These are phyloP conservation scores for Helicostylum pulchrum DNA, from an alignment of 192 early-diverging fungal species.

Conservation along the genomic window DNA sequence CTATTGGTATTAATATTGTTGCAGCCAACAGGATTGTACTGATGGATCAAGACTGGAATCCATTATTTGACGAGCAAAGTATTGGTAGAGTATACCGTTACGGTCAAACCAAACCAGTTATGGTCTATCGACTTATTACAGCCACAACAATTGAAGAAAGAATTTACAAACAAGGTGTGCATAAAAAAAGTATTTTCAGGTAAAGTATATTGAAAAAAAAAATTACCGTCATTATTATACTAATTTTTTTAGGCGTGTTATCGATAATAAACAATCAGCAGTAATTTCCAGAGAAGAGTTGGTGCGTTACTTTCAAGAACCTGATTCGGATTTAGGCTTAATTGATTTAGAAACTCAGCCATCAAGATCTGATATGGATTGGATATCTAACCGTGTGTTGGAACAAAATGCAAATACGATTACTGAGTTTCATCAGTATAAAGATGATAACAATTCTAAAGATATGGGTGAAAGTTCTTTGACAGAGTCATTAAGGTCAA, in stretches of 20 bases:
- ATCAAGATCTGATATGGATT: too few relatives aligned
- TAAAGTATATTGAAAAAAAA: not conserved
- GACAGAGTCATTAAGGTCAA: too few relatives aligned
- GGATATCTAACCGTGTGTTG: too few relatives aligned
- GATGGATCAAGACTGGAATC: slow-evolving; percentile 79
- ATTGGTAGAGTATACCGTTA: slow-evolving; percentile 67
- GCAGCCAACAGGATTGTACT: slow-evolving; percentile 71
- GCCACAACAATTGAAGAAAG: slow-evolving; percentile 57
- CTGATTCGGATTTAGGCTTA: too few relatives aligned
- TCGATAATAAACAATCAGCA: slow-evolving; percentile 6
- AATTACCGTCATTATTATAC: not conserved
- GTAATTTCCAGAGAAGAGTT: too few relatives aligned
- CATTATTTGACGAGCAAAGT: slow-evolving; percentile 71
- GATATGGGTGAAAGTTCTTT: too few relatives aligned
- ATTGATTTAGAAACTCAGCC: too few relatives aligned
- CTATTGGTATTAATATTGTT: slow-evolving; percentile 65
- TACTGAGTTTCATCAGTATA: too few relatives aligned
- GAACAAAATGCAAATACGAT: too few relatives aligned
- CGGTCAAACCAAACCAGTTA: slow-evolving; percentile 67
- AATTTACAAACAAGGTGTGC: slow-evolving; percentile 64
- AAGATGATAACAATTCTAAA: too few relatives aligned
- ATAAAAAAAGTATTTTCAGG: slow-evolving; percentile 69
- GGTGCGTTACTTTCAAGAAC: too few relatives aligned
- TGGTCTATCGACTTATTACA: slow-evolving; percentile 64
- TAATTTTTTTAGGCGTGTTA: not conserved